Evolutionary conservation across 1,139 yeast species (phyloP).

Genomic region (Geotrichum macrosporum): DNA sequence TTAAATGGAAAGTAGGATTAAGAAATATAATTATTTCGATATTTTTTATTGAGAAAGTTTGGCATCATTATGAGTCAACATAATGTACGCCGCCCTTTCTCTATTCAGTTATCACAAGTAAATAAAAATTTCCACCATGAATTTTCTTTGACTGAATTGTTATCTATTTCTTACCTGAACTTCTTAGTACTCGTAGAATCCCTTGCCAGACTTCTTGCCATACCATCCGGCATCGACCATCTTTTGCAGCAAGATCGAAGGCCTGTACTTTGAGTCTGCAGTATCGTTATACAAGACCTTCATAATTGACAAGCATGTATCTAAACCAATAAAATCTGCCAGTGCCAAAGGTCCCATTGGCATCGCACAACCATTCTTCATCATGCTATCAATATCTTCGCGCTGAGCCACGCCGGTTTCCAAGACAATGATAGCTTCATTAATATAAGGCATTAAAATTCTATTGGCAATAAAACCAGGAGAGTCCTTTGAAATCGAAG

Average conservation of each 20-base stretch:
- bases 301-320: slow-evolving; percentile 44
- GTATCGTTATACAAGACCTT: slow-evolving; percentile 42
- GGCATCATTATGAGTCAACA: no score
- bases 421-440: slow-evolving; percentile 43
- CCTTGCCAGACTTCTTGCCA: slow-evolving; percentile 43
- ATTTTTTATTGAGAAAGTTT: no score
- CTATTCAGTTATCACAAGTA: no score
- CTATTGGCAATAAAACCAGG: slow-evolving; percentile 47
- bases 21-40: no score
- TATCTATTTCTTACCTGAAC: no score
- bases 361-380: slow-evolving; percentile 47
- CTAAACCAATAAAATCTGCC: slow-evolving; percentile 46
- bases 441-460: slow-evolving; percentile 43
- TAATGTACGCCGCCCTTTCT: no score
- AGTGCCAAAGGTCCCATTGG: slow-evolving; percentile 46
- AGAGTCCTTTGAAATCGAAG: slow-evolving; percentile 40
- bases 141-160: no score
- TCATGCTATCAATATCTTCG: slow-evolving; percentile 44
- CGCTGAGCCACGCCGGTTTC: slow-evolving; percentile 43
- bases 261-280: slow-evolving; percentile 44
- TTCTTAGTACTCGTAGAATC: slow-evolving; percentile 41
- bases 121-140: no score
- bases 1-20: no score
- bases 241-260: slow-evolving; percentile 39
- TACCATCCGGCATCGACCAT: slow-evolving; percentile 45